Percentiles rank a stretch among this genome's conserved stretches.
phyloP scores from a whole-genome alignment of 495 filamentous ascomycete species.

The Cenococcum geophilum region DNA sequence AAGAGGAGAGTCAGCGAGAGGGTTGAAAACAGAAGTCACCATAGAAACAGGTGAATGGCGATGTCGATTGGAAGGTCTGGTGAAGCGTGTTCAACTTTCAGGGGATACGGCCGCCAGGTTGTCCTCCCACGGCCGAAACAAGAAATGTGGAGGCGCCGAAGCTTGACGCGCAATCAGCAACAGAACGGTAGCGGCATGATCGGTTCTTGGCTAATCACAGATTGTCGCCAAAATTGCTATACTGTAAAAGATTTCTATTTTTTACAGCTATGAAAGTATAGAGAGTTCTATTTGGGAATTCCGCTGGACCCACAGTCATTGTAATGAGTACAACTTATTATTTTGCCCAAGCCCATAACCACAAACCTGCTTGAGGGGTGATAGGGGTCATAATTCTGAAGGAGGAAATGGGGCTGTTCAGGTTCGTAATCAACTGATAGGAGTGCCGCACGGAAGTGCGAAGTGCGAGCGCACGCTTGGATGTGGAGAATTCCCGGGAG shows the following conservation, averaged over 20 bases:
- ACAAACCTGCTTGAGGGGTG: too few relatives aligned
- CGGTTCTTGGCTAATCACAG: background rate
- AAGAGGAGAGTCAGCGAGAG: conserved; percentile 1
- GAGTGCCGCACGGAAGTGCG: too few relatives aligned
- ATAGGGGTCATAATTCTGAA: too few relatives aligned
- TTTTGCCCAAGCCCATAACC: too few relatives aligned
- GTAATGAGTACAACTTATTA: too few relatives aligned
- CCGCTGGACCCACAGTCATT: too few relatives aligned
- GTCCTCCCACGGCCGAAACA: background rate
- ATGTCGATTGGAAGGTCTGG: background rate
- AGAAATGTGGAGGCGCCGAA: background rate
- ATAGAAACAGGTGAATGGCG: background rate
- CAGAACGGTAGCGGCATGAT: background rate
- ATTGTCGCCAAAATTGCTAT: background rate
- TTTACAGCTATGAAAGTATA: background rate
- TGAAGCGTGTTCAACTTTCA: background rate
- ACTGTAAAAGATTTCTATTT: background rate
- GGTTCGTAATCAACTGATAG: too few relatives aligned
- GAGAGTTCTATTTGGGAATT: background rate
- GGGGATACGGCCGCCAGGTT: background rate
- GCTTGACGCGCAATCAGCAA: conserved; percentile 5
- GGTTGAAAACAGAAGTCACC: background rate
- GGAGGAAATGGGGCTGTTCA: too few relatives aligned
- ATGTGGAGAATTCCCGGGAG: too few relatives aligned
- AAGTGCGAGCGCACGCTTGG: too few relatives aligned